A percentile compares a stretch with the other conserved stretches of the same genome.
These are phyloP conservation scores for Malbranchea zuffiana DNA, from an alignment of 2,329 filamentous ascomycete genomes.

Conservation along the genomic window DNA sequence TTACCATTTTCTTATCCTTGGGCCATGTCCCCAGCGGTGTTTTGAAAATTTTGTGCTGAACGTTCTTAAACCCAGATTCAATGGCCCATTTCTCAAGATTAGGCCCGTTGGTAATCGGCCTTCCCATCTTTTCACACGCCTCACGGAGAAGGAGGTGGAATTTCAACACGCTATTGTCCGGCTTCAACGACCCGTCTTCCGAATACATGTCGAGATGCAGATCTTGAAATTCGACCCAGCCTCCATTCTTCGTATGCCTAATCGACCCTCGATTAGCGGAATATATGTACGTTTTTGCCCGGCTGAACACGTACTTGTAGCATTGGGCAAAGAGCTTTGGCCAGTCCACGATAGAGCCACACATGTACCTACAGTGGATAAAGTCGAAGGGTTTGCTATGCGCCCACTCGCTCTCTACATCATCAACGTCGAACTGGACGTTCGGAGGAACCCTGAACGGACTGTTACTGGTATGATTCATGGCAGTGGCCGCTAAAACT, in stretches of 20 bases:
- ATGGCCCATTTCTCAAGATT: slow-evolving; percentile 14
- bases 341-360: slow-evolving; percentile 44
- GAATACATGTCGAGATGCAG: slow-evolving; percentile 7
- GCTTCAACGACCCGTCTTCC: slow-evolving; percentile 8
- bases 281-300: not conserved
- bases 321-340: slow-evolving; percentile 11
- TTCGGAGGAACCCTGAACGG: slow-evolving; percentile 46
- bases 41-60: slow-evolving; percentile 18
- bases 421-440: slow-evolving; percentile 50
- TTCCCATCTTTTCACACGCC: slow-evolving; percentile 12
- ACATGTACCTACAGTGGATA: slow-evolving; percentile 44
- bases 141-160: slow-evolving; percentile 3
- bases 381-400: slow-evolving; percentile 46
- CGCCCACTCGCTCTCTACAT: slow-evolving; percentile 50
- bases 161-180: slow-evolving; percentile 5
- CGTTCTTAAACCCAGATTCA: slow-evolving; percentile 19
- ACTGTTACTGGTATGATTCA: no score
- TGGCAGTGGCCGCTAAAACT: no score
- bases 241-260: slow-evolving; percentile 11
- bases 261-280: no score
- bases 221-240: slow-evolving; percentile 33
- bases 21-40: slow-evolving; percentile 20
- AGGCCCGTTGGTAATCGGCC: slow-evolving; percentile 11
- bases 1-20: slow-evolving; percentile 16
- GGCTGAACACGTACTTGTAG: slow-evolving; percentile 4